Base-by-base conservation (phyloP, 148 eudicot genomes). In the Fallopia convolvulus region DNA sequence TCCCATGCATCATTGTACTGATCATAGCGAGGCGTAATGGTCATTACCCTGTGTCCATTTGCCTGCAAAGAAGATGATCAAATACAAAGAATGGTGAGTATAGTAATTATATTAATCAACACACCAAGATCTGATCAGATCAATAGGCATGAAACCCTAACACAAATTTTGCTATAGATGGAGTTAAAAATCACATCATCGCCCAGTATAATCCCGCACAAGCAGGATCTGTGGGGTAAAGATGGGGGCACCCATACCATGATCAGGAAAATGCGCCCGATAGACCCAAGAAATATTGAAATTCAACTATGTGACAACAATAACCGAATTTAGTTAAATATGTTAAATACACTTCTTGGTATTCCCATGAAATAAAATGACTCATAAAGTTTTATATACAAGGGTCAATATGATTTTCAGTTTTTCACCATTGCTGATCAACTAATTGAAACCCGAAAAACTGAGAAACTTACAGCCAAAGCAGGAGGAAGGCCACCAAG, bases 401-500 rank as follows among this genome's bases (percentile, higher is more conserved):
- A 15, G 46, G 46, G 30, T 8, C 63, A 63, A 65, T 18, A 23
- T 60, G 66, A 26, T 26, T 60, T n/a, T n/a, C n/a, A n/a, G n/a
- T n/a, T n/a, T n/a, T n/a, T 60, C 66, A 60, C 66, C 36, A 60
- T 21, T 60, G 32, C 33, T 9, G 32, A 60, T 60, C 11, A 60
- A 60, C 13, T 60, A 60, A 33, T 20, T 1, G 1, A 52, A 14
- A 8, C 4, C 55, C 4, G n/a, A 58, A 41, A 48, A 20, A 21
- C 18, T n/a, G 9, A 46, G 14, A 36, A 68, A 55, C 89, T 81
- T 82, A 92, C 99, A 15, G 97, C 97, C 93, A 95, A 74, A 42
- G 97, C 97, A 8, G 99, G 94, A 74, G 99, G 99, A 66, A 95
- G 77, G 20, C 99, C 98, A 3, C 97, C 99, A 82, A 95, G 88